A percentile compares a stretch with the other conserved stretches of the same genome.
Conservation (phyloP, 2,329 filamentous ascomycete genomes). For the Penicillium sp. region DNA sequence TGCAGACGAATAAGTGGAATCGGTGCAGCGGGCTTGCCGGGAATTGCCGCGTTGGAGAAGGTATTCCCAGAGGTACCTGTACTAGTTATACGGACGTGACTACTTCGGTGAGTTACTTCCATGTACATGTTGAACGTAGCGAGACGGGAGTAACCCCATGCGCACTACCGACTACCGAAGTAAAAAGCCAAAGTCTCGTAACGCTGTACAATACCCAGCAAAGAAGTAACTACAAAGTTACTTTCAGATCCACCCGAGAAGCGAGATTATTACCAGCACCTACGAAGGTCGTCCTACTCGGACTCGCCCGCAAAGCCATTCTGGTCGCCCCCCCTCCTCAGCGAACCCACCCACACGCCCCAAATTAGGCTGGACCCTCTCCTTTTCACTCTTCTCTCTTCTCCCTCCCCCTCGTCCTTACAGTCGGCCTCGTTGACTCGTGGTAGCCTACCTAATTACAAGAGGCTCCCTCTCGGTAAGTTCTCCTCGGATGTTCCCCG, state of each 20-base stretch:
- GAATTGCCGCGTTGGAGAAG: constrained; percentile 18
- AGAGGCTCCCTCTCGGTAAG: constrained; percentile 30
- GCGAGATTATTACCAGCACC: background rate
- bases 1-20: constrained; percentile 10
- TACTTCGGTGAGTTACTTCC: background rate
- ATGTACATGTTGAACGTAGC: background rate
- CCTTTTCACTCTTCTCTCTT: constrained; percentile 19
- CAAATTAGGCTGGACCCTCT: constrained; percentile 21
- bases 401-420: constrained; percentile 14
- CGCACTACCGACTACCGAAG: background rate
- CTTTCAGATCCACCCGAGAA: background rate
- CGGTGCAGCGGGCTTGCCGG: constrained; percentile 12
- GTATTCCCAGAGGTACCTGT: background rate
- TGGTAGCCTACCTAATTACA: constrained; percentile 29
- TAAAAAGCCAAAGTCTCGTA: background rate
- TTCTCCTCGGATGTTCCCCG: constrained; percentile 1
- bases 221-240: background rate
- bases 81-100: background rate
- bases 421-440: constrained; percentile 36
- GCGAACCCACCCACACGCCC: constrained; percentile 16
- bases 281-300: constrained; percentile 2
- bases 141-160: background rate
- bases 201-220: background rate
- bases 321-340: constrained; percentile 12
- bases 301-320: background rate